phyloP scores from a whole-genome alignment of 129 eudicot genomes.

The Pseudognaphalium luteoalbum region DNA sequence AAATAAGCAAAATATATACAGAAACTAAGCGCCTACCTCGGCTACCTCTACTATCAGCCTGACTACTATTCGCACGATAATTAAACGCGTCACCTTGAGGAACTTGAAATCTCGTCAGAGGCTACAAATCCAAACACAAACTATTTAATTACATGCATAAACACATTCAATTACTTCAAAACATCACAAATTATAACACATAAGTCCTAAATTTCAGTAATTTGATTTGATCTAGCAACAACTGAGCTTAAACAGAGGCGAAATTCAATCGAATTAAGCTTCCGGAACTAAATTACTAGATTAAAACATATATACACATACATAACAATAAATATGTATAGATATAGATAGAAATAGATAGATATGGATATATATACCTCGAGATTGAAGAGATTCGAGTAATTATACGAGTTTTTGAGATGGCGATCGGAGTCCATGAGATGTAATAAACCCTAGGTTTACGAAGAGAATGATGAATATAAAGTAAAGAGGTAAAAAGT shows the following conservation, averaged over 20 bases:
- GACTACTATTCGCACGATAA: constrained; percentile 83
- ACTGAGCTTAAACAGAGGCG: not conserved
- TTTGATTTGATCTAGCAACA: constrained; percentile 17
- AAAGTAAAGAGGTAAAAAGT: constrained; percentile 17
- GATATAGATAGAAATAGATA: constrained; percentile 6
- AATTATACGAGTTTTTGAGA: constrained; percentile 44
- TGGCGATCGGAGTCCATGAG: constrained; percentile 63
- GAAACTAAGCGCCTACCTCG: constrained; percentile 54
- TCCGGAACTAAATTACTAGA: not conserved
- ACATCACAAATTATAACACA: not conserved
- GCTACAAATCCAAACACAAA: constrained; percentile 46
- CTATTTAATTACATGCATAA: constrained; percentile 15
- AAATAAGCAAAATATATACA: not conserved
- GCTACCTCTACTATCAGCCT: constrained; percentile 95
- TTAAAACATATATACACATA: constrained; percentile 11
- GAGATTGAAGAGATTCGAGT: constrained; percentile 87
- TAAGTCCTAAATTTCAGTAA: constrained; percentile 19
- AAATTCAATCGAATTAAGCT: not conserved
- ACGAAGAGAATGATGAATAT: constrained; percentile 6
- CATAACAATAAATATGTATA: not conserved
- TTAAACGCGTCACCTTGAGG: constrained; percentile 81
- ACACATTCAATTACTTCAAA: constrained; percentile 16
- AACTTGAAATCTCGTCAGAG: constrained; percentile 84
- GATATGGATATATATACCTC: constrained; percentile 52
- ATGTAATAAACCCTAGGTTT: constrained; percentile 16